Evolutionary conservation across 1,139 yeast species (phyloP).

Genomic region (Suhomyces yuchorum): DNA sequence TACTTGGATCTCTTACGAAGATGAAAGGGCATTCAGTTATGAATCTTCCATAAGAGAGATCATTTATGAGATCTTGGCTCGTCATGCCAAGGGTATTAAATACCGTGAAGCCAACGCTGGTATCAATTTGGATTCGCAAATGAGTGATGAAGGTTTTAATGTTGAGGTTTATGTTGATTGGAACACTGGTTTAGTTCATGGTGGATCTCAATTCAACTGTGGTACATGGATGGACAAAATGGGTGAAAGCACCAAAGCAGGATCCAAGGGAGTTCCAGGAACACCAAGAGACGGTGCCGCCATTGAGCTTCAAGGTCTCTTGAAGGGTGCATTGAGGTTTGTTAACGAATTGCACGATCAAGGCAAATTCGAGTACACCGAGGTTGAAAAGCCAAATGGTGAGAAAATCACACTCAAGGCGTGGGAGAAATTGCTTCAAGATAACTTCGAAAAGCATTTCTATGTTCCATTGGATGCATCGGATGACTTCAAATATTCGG

Average conservation of each 20-base stretch:
- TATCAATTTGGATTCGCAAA: slow-evolving; percentile 79
- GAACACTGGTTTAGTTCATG: slow-evolving; percentile 83
- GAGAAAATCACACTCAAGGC: slow-evolving; percentile 50
- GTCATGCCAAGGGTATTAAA: slow-evolving; percentile 87
- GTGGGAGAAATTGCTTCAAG: slow-evolving; percentile 73
- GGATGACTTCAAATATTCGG: slow-evolving; percentile 54
- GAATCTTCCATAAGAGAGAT: slow-evolving; percentile 73
- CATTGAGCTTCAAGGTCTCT: slow-evolving; percentile 83
- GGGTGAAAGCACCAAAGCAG: slow-evolving; percentile 91
- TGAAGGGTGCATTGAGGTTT: slow-evolving; percentile 83
- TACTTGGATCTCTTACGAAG: slow-evolving; percentile 67
- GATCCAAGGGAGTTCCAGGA: slow-evolving; percentile 88
- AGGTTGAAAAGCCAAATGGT: slow-evolving; percentile 62
- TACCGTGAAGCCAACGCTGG: slow-evolving; percentile 98
- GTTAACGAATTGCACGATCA: slow-evolving; percentile 58
- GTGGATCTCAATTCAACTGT: slow-evolving; percentile 91
- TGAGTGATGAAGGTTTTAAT: slow-evolving; percentile 91
- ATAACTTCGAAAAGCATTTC: slow-evolving; percentile 76
- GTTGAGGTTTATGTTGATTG: slow-evolving; percentile 82
- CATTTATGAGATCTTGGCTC: slow-evolving; percentile 73
- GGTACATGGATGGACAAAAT: slow-evolving; percentile 99
- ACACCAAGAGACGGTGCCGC: slow-evolving; percentile 99
- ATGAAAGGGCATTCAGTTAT: slow-evolving; percentile 73
- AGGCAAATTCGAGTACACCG: slow-evolving; percentile 58
- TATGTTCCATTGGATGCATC: slow-evolving; percentile 67